Evolutionary conservation across 805 yeast genomes (phyloP), one percentile per base, ranked within the genome.

Genomic region (Yamadazyma phyllophila): DNA sequence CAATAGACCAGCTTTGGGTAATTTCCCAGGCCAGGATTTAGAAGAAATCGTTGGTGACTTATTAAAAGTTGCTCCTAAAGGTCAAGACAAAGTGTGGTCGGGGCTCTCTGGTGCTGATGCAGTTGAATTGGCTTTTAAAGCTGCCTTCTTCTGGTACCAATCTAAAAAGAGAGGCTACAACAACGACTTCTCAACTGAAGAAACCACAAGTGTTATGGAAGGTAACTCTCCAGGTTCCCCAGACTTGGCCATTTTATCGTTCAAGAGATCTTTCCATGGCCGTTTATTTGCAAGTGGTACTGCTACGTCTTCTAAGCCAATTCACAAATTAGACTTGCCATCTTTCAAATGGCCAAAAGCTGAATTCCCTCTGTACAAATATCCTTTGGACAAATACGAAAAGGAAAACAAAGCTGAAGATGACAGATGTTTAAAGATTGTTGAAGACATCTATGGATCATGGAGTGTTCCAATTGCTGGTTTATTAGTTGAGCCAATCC

Each of bases 341-440:
- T 82, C 96, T 6, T 91, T 91, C 74, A 81, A 88, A 61, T 91
- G 97, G 97, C 98, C 98, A 62, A 90, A 87, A 66, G 97, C 97
- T 46, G 89, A 88, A 52, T 91, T 83, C 74, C 98, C 98, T 53
- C 57, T 77, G 42, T 83, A 88, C 68, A 73, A 83, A 66, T 91
- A 89, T 67, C 98, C 98, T 48, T 77, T 90, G 60, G 91, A 81
- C 45, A 76, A 79, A 42, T 61, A 81, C 62, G 80, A 61, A 35
- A 81, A 73, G 39, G 81, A 70, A 54, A 91, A 91, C 78, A 70
- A 73, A 40, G 65, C 73, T 41, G 97, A 90, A 71, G 98, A 91
- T 69, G 81, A 75, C 50, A 78, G 94, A 61, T 88, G 96, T 65
- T 76, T 91, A 53, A 78, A 71, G 39, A 81, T 80, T 54, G 89